A percentile compares a stretch with the other conserved stretches of the same genome.
Evolutionary conservation across 1,139 yeast genomes (phyloP).

Genomic region (Magnusiomyces fungicola): DNA sequence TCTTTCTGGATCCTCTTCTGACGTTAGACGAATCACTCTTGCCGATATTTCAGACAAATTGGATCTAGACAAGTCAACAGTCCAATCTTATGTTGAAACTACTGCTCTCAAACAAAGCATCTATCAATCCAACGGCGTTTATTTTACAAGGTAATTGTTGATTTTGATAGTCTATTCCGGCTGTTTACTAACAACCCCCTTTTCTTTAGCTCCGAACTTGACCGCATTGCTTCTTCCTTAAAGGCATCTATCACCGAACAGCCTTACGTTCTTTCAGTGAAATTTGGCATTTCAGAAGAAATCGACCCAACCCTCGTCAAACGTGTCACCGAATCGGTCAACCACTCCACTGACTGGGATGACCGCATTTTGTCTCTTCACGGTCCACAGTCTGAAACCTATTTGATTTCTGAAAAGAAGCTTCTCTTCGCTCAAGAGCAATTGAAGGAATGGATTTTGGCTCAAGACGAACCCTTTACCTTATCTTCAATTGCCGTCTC

Average conservation of each 20-base stretch:
- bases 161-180: neutral
- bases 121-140: neutral
- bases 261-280: neutral
- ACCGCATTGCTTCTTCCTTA: neutral
- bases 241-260: neutral
- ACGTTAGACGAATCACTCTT: neutral
- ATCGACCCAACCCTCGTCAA: constrained; percentile 2
- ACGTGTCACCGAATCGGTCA: neutral
- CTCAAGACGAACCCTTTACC: neutral
- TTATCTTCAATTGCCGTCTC: neutral
- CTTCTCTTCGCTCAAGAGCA: neutral
- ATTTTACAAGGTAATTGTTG: neutral
- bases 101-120: neutral
- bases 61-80: neutral
- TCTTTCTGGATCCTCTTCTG: neutral
- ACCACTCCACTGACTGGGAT: neutral
- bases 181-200: neutral
- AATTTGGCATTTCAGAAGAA: neutral
- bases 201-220: neutral
- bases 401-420: neutral
- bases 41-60: neutral
- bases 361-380: neutral
- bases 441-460: neutral
- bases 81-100: neutral
- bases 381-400: neutral